Percentiles rank a stretch among this genome's conserved stretches.
Evolutionary conservation across 2,329 filamentous ascomycete genomes (phyloP).

Genomic region (Calonectria pteridis): DNA sequence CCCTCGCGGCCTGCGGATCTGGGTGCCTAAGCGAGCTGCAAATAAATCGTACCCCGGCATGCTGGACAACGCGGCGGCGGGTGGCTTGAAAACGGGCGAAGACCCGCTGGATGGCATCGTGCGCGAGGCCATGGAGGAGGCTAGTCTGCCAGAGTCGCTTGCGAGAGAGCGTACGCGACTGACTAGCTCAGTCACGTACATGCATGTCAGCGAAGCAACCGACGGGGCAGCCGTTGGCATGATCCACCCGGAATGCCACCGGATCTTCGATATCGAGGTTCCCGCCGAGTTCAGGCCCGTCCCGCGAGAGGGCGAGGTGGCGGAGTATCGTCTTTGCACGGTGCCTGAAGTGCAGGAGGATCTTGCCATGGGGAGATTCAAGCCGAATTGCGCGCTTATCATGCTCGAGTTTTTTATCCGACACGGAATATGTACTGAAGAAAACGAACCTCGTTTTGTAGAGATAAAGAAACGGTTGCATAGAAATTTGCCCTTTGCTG

Average conservation of each 20-base stretch:
- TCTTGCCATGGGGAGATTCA: conserved; percentile 3
- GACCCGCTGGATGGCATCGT: conserved; percentile 14
- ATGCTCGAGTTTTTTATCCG: conserved; percentile 23
- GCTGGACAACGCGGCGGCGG: conserved; percentile 15
- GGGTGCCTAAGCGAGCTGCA: conserved; percentile 11
- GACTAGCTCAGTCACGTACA: conserved; percentile 12
- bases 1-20: conserved; percentile 11
- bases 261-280: conserved; percentile 18
- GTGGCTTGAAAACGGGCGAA: conserved; percentile 5
- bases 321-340: conserved; percentile 8
- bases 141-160: conserved; percentile 5
- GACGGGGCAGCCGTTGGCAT: conserved; percentile 2
- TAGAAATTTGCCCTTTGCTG: conserved; percentile 13
- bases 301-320: conserved; percentile 17
- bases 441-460: conserved; percentile 7
- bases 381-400: conserved; percentile 15
- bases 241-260: conserved; percentile 14
- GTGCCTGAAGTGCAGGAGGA: conserved; percentile 5
- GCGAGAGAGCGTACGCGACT: neutral
- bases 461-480: conserved; percentile 16
- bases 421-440: conserved; percentile 5
- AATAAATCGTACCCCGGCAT: conserved; percentile 12
- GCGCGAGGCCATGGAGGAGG: conserved; percentile 15
- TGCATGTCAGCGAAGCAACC: conserved; percentile 1
- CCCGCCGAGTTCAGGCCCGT: neutral